Evolutionary conservation across 257 asterid species (phyloP), one percentile per base, ranked within the genome.

Genomic region (Ajuga chamaepitys): DNA sequence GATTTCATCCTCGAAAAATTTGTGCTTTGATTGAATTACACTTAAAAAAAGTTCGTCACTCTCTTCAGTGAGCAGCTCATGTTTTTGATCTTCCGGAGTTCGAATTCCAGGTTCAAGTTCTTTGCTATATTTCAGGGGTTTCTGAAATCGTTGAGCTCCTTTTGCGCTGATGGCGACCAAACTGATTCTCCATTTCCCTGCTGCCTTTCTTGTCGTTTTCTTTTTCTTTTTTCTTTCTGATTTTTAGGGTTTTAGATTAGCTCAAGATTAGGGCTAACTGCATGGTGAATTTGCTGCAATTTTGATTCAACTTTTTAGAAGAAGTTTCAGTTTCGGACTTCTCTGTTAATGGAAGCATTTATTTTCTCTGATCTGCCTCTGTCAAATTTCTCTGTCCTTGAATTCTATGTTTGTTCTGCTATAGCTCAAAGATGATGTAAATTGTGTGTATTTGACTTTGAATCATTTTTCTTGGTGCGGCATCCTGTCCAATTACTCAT

Each of bases 201-300:
- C 66, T 62, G 26, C 20, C 59, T 18, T 56, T 60, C 55, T 24
- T 48, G 48, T 26, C 30, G 53, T 58, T 30, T 4, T 30, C 7
- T 30, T 5, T 28, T 28, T 28, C n/a, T 2, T 44, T 9, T 65
- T 14, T 37, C 65, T 22, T 71, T 35, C 59, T 64, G 30, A 53
- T 52, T n/a, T 52, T 65, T 79, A 75, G 85, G 89, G 85, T 79
- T 87, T 78, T 67, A n/a, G 54, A 40, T 59, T 62, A 69, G 50
- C 50, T 79, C 68, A 9, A 58, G 57, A 65, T 75, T 73, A 46
- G 74, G 72, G 56, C n/a, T 58, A 22, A 22, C 51, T 67, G 74
- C 55, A 41, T 62, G 74, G 8, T 48, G 62, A 20, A 60, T 61
- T 57, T 65, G 66, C 62, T 61, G 34, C 14, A 16, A 45, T 50